Evolutionary conservation across 1,284 basidiomycete species (phyloP), one percentile per base, ranked within the genome.

Genomic region (Cutaneotrichosporon mucoides): DNA sequence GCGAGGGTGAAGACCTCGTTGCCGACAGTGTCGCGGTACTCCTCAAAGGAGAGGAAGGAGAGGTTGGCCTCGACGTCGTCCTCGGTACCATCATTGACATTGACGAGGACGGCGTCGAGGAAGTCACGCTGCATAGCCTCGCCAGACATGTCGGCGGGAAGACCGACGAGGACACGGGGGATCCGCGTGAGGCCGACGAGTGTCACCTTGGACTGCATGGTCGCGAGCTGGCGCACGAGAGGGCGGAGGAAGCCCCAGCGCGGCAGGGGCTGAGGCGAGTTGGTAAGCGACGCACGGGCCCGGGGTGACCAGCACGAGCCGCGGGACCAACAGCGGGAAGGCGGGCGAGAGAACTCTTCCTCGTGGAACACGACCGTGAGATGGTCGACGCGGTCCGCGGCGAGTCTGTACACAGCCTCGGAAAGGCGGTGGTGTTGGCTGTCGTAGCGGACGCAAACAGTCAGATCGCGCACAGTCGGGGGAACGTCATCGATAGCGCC

Each of bases 171-270:
- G 12, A 41, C 8, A 24, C 24, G 57, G 12, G 48, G 46, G 11
- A 59, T 59, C 15, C 37, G 24, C 16, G 44, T 46, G 24, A 59
- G 53, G 42, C 52, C 57, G 12, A 54, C 57, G 16, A 59, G 57
- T 43, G 46, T 50, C 38, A 6, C 33, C 13, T 10, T 33, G 33
- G 33, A 24, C 3, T 4, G 34, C 4, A 12, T 37, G 40, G 47
- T 46, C 42, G 40, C 57, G 10, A 59, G 57, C 37, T 59, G 52
- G 41, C 53, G 52, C 13, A 59, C 46, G 16, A 59, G 47, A 13
- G 53, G 57, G 8, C 15, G 48, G 11, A 59, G 53, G 41, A 59
- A 54, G n/a, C 57, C 57, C 40, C 53, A 53, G 3, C 40, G 52
- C 2, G 57, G 57, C 1, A 50, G 46, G n/a, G 51, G 36, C 1